Base-by-base conservation (phyloP, 495 filamentous ascomycete genomes). In the Penicillium roqueforti region DNA sequence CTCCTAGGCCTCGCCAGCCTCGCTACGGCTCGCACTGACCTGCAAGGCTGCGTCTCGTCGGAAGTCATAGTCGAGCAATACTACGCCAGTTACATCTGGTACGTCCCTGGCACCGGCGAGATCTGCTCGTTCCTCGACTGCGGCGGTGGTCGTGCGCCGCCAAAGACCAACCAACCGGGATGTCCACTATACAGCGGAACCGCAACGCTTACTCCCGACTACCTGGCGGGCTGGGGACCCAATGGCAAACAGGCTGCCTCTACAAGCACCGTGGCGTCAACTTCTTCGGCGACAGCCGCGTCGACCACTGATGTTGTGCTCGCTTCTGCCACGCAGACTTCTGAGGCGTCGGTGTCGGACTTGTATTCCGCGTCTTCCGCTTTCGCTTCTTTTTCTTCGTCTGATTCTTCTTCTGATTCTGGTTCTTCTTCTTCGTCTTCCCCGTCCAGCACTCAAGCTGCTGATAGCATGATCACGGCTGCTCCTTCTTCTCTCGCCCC, bases 51-150 rank as follows among this genome's bases (percentile, higher is more conserved):
- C 43, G 53, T 60, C 52, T 63, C 62, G 26, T 66, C 67, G 20
- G 46, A 46, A 18, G 67, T 66, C 34, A 59, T 55, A 34, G 57
- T 68, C 49, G 32, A 36, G 1, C 57, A 67, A 39, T 67, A 64
- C 49, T 73, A 76, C 45, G 73, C 73, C 44, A 76, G 68, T 55
- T 55, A 75, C 38, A 70, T 78, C 68, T 79, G 68, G 67, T 83
- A 77, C 60, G 76, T 80, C 51, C 81, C 80, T 0, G 73, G 61
- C 52, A 79, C 69, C 18, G 81, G 82, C 60, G 79, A 86, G 63
- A 74, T 86, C 64, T 85, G 83, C 75, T 72, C 71, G 5, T 64
- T 78, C 40, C 71, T 81, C 53, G 82, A 85, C 74, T 87, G 84
- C 61, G 84, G 84, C 26, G 84, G 84, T 49, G 83, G 82, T 20